Conservation (phyloP, 2,329 filamentous ascomycete genomes). For the Chrysoporthe cubensis region DNA sequence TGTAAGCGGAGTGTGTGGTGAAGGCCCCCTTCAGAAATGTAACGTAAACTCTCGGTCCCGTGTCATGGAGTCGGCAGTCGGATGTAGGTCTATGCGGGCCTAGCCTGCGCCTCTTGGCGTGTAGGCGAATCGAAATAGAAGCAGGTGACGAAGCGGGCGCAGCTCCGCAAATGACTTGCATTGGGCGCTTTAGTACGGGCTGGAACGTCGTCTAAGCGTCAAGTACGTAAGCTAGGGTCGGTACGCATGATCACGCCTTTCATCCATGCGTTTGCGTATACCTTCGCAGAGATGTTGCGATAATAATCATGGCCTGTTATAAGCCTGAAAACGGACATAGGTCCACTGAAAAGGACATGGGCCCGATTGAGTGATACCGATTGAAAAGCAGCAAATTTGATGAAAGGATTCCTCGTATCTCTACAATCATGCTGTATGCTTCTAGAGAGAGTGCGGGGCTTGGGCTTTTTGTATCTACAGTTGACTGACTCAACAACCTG, state of each 20-base stretch:
- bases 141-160: neutral
- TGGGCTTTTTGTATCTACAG: no score
- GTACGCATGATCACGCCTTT: constrained; percentile 13
- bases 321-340: neutral
- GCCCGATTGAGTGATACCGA: constrained; percentile 9
- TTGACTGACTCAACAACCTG: no score
- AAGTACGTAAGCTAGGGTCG: constrained; percentile 8
- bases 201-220: neutral
- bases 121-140: neutral
- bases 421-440: neutral
- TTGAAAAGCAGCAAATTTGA: constrained; percentile 8
- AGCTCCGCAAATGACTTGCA: constrained; percentile 12
- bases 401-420: neutral
- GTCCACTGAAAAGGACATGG: constrained; percentile 7
- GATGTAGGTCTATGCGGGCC: neutral
- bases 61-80: neutral
- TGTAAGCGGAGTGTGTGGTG: neutral
- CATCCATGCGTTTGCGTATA: constrained; percentile 6
- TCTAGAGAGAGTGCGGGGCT: no score
- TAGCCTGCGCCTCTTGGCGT: neutral
- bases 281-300: neutral
- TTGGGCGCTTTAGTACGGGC: neutral
- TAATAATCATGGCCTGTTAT: neutral
- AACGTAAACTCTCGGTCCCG: neutral
- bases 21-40: neutral